Evolutionary conservation across 2,329 filamentous ascomycete genomes (phyloP), one percentile per base, ranked within the genome.

Genomic region (Aspergillus sp.): DNA sequence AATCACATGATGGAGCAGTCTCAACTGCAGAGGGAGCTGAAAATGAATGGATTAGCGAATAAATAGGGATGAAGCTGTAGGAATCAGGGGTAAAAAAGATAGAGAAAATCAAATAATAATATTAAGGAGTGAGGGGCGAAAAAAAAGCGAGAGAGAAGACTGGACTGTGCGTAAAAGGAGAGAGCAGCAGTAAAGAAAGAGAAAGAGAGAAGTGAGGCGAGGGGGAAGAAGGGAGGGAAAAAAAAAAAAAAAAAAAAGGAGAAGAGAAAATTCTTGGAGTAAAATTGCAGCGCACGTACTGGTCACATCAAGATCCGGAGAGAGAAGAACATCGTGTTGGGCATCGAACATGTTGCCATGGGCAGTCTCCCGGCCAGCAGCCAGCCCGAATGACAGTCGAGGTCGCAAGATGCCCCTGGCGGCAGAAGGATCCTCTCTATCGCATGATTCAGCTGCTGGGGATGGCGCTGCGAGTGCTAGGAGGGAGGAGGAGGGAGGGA

Each of bases 281-380:
- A 19, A 19, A 19, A 19, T 19, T 19, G 19, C 19, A 19, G 19
- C 19, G 19, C 19, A 19, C 64, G 47, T 63, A 69, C 66, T 64
- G 47, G 58, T 65, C 49, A 59, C 53, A 52, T 63, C 53, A 46
- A 32, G 59, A 48, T 59, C 58, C 58, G 62, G 51, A 53, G 58
- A 63, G 47, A 62, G 57, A 54, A 50, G 55, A 64, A 56, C 63
- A 53, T 58, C 57, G 51, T 58, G 55, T 57, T 65, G 64, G 54
- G 59, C 57, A 64, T 63, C 61, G 59, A 66, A 61, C 66, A 69
- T 70, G 57, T 67, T 65, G 61, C 60, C 60, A 60, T 62, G 57
- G 58, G 52, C 57, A 51, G 58, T 51, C 51, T 48, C 49, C 48
- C 53, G 59, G 58, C 57, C 58, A 59, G 26, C 13, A 11, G 53